Base-by-base conservation (phyloP, 2,329 filamentous ascomycete genomes). In the Cadophora sp. region DNA sequence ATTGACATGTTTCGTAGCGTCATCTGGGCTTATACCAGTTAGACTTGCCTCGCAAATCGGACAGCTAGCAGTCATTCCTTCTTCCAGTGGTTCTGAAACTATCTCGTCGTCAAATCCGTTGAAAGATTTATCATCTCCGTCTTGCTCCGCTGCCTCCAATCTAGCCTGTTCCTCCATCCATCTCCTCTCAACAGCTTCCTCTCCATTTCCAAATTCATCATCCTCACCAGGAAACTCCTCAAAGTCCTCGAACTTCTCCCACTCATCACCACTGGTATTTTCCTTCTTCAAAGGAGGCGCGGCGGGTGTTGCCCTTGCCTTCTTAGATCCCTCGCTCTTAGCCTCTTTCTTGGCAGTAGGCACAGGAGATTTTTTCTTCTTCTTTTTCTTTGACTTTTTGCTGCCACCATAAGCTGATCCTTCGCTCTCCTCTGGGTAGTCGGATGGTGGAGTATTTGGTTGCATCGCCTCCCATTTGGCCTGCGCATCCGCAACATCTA, bases 1-100 rank as follows among this genome's bases (percentile, higher is more conserved):
- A 77, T 99, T 99, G 71, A 99, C 96, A 78, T 99, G 96, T 1
- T 90, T 81, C 7, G 91, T 91, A 11, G 89, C 91, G 73, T 95
- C 87, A 76, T 94, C 87, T 67, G 80, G 76, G 64, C 82, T 86
- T 14, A 89, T 77, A 0, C 88, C 89, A 18, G 78, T 80, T 41
- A 97, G 81, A 70, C 80, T 87, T 1, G 83, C 82, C 72, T 85
- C 87, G 78, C 96, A 98, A 33, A 98, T 89, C 0, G 95, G 95
- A 77, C 94, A 98, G 27, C 78, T 75, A 41, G 68, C 68, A 64
- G 71, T 66, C 45, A 70, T 71, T 53, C 45, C 55, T 24, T 73
- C 72, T 2, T 73, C 66, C 6, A 59, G 24, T 33, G 56, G 58
- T 9, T 68, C 53, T 2, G 65, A 50, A 7, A 63, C 64, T 16